Base-by-base conservation (phyloP, 306 rosid species). In the apple (Malus domestica) region DNA sequence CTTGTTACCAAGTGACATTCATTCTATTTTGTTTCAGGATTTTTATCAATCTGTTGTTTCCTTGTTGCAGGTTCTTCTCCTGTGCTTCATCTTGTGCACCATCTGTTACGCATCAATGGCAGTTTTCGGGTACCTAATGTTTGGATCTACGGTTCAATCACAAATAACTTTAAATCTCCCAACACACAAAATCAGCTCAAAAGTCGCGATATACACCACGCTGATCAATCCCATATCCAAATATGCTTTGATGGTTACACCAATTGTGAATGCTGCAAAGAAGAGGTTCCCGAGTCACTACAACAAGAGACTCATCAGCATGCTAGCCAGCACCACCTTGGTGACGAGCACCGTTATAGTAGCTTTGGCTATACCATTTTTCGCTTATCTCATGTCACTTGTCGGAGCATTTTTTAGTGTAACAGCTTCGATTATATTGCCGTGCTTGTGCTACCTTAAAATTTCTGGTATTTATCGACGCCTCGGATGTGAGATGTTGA, bases 341-440 rank as follows among this genome's bases (percentile, higher is more conserved):
- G 84, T 89, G 13, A 32, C 86, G 27, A 93, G 92, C 74, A 78
- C 86, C 45, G 82, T 86, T 4, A 62, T 82, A 32, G 81, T 88
- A 40, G 92, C 97, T 38, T 22, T 93, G 1, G 12, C 66, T 10
- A 35, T 93, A 3, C 96, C 96, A 27, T 82, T 83, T 45, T 89
- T 86, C 59, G 96, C 83, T 2, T n/a, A 79, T 63, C 89, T 93
- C n/a, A 87, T 86, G 92, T 86, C 91, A 1, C 76, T 93, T 23
- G 92, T 88, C 58, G 96, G 97, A 77, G 93, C 97, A 3, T 70
- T 93, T 67, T 29, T 87, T 16, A 86, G 92, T 54, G 82, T 87
- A 6, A 83, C 92, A 9, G 92, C 84, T 78, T 83, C 96, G 7
- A 82, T 90, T 75, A 52, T 90, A 61, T 76, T 93, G n/a, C 96